phyloP scores from a whole-genome alignment of 2,329 filamentous ascomycete genomes.

The Paraconiothyrium sp. region DNA sequence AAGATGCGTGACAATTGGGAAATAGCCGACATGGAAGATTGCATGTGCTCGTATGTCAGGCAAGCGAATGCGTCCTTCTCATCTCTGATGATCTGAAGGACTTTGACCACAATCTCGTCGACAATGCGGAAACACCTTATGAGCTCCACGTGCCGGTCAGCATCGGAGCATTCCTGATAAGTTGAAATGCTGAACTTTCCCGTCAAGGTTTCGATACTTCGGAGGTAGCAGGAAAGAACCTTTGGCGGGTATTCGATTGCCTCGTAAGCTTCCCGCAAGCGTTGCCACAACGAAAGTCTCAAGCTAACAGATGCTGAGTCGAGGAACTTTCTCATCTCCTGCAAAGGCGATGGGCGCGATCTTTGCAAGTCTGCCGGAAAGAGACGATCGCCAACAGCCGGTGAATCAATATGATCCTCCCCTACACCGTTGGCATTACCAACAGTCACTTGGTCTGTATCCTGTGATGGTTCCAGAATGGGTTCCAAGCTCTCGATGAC shows the following conservation, averaged over 20 bases:
- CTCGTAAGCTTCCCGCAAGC: conserved; percentile 88
- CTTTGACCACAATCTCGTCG: conserved; percentile 77
- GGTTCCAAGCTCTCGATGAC: conserved; percentile 94
- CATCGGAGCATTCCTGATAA: conserved; percentile 63
- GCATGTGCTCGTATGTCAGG: conserved; percentile 81
- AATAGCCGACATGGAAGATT: conserved; percentile 75
- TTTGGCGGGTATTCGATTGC: conserved; percentile 87
- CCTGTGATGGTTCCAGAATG: conserved; percentile 74
- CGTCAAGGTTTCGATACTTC: conserved; percentile 85
- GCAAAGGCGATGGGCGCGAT: conserved; percentile 54
- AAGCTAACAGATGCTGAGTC: conserved; percentile 82
- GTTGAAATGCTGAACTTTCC: conserved; percentile 71
- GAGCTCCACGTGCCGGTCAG: conserved; percentile 74
- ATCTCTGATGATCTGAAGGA: conserved; percentile 72
- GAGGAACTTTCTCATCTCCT: conserved; percentile 87
- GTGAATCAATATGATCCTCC: conserved; percentile 20
- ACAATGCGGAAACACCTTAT: conserved; percentile 81
- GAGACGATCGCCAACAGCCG: conserved; percentile 20
- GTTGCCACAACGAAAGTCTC: conserved; percentile 87
- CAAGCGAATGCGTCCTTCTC: conserved; percentile 80
- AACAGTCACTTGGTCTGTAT: conserved; percentile 6
- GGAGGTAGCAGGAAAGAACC: conserved; percentile 85
- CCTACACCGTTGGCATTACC: conserved; percentile 20
- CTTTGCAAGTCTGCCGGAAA: conserved; percentile 18
- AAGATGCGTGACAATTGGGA: conserved; percentile 77